phyloP scores from a whole-genome alignment of 2,329 filamentous ascomycete species.

The Phaeophleospora eucalypticola region DNA sequence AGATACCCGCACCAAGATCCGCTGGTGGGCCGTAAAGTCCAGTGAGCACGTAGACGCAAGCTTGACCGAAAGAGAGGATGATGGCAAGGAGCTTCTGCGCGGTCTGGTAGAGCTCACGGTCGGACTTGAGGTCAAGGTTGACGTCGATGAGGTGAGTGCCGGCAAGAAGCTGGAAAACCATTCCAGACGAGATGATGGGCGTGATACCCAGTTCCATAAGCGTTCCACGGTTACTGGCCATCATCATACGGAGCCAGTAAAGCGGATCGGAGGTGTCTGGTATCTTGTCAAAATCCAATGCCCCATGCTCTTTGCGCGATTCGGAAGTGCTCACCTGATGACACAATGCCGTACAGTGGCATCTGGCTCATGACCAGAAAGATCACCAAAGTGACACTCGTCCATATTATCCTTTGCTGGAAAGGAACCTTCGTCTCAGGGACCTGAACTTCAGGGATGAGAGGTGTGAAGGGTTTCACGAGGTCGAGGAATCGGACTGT shows the following conservation, averaged over 20 bases:
- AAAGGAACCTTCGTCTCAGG: conserved; percentile 98
- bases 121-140: conserved; percentile 99
- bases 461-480: conserved; percentile 98
- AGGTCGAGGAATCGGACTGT: conserved; percentile 98
- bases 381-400: conserved; percentile 74
- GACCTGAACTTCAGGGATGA: conserved; percentile 97
- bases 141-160: conserved; percentile 99
- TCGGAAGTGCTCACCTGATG: conserved; percentile 53
- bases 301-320: conserved; percentile 5
- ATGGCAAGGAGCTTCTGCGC: conserved; percentile 97
- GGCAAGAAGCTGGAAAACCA: conserved; percentile 99
- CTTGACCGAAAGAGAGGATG: conserved; percentile 94
- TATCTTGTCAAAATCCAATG: conserved; percentile 8
- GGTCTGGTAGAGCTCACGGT: conserved; percentile 99
- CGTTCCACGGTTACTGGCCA: conserved; percentile 78
- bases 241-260: conserved; percentile 99
- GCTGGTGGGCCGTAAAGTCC: conserved; percentile 95
- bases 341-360: conserved; percentile 96
- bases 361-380: conserved; percentile 99
- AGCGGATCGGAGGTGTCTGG: conserved; percentile 83
- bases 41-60: conserved; percentile 96
- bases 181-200: conserved; percentile 98
- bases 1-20: conserved; percentile 95
- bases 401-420: conserved; percentile 69
- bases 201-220: conserved; percentile 58